Evolutionary conservation across 352 stramenopile species (phyloP).

Genomic region (Globisporangium spiculum): DNA sequence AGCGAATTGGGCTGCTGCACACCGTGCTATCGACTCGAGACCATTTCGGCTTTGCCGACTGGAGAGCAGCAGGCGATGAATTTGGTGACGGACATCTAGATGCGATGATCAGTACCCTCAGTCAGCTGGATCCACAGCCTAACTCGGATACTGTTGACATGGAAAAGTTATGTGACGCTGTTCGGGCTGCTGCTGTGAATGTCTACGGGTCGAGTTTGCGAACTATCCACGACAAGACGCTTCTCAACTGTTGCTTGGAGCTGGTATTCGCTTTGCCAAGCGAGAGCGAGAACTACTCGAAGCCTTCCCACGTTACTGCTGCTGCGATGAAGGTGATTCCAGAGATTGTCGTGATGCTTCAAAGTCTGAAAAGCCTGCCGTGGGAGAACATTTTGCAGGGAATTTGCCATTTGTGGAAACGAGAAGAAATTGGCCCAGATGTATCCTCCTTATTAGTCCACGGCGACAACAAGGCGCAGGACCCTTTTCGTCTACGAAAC

Average conservation of each 20-base stretch:
- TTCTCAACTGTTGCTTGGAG: slow-evolving; percentile 31
- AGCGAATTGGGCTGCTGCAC: slow-evolving; percentile 27
- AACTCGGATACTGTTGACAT: slow-evolving; percentile 6
- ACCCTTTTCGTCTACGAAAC: not conserved
- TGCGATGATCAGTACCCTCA: slow-evolving; percentile 4
- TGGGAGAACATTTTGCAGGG: slow-evolving; percentile 20
- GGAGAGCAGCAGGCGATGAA: slow-evolving; percentile 2
- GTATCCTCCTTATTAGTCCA: not conserved
- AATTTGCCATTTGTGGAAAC: slow-evolving; percentile 10
- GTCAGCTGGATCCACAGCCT: not conserved
- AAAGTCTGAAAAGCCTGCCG: slow-evolving; percentile 17
- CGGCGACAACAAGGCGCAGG: not conserved
- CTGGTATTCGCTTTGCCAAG: slow-evolving; percentile 12
- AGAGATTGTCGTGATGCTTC: slow-evolving; percentile 17
- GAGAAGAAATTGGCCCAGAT: not conserved
- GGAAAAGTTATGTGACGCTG: not conserved
- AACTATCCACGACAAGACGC: slow-evolving; percentile 17
- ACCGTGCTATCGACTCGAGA: slow-evolving; percentile 15
- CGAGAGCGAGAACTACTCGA: not conserved
- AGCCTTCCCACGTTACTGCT: not conserved
- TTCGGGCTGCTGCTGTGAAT: slow-evolving; percentile 24
- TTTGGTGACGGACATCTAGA: slow-evolving; percentile 16
- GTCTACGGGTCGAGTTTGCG: slow-evolving; percentile 30
- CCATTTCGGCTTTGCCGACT: slow-evolving; percentile 18
- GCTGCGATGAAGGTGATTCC: slow-evolving; percentile 21